Evolutionary conservation across 495 filamentous ascomycete species (phyloP).

Genomic region (Penicillium egyptiacum): DNA sequence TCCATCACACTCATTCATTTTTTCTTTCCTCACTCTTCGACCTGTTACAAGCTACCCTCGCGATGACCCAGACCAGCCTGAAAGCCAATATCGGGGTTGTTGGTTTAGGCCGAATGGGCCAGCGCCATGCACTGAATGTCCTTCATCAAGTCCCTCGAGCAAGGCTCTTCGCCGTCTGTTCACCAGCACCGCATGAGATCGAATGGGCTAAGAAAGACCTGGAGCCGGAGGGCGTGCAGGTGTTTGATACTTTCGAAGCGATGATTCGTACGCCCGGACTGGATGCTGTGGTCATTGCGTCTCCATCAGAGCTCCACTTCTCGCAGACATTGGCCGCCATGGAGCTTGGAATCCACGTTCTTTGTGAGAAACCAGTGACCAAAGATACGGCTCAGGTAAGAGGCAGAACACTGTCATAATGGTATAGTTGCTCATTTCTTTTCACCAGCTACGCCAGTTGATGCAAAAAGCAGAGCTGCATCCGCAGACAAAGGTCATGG

Average conservation of each 20-base stretch:
- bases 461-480: neutral
- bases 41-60: too few relatives aligned
- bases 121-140: constrained; percentile 49
- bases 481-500: constrained; percentile 44
- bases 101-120: constrained; percentile 55
- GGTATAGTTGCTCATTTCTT: too few relatives aligned
- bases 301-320: constrained; percentile 49
- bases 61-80: too few relatives aligned
- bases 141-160: constrained; percentile 45
- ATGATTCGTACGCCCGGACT: constrained; percentile 46
- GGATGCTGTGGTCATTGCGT: constrained; percentile 48
- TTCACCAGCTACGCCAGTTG: too few relatives aligned
- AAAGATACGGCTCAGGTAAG: neutral
- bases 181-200: constrained; percentile 42
- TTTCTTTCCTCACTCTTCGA: too few relatives aligned
- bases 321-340: constrained; percentile 53
- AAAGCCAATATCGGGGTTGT: constrained; percentile 22
- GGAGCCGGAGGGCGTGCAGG: constrained; percentile 14
- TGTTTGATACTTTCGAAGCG: constrained; percentile 44
- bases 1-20: too few relatives aligned
- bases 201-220: constrained; percentile 42
- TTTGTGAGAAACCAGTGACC: constrained; percentile 54
- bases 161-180: constrained; percentile 47
- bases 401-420: too few relatives aligned
- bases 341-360: constrained; percentile 46